Base-by-base conservation (phyloP, 1,284 basidiomycete genomes). In the Ceratobasidium sp. region DNA sequence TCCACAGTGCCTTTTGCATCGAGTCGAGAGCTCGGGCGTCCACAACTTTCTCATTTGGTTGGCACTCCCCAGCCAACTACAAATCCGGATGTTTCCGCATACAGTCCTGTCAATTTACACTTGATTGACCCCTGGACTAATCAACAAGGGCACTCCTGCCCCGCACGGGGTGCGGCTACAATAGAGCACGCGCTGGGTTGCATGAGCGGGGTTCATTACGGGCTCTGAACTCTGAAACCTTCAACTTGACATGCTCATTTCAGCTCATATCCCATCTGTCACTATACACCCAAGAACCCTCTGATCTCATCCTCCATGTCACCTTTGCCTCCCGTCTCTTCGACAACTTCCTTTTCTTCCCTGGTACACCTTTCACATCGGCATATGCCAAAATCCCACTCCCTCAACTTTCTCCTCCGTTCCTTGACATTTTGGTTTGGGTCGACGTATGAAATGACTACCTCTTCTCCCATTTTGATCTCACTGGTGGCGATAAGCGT, bases 331-430 rank as follows among this genome's bases (percentile, higher is more conserved):
- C 79, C 57, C 65, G n/a, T 52, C 57, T 39, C 62, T 8, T 26
- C 46, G 8, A 6, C 36, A 36, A 67, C 41, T 55, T 32, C 52
- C 71, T 84, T 77, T 71, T 80, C 82, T 78, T 84, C 84, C 65
- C 77, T 79, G n/a, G 85, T 76, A 79, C 93, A 94, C 28, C 88
- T 83, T 73, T 82, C 80, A 78, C 93, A 94, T 32, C 76, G 77
- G 78, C 93, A 95, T 50, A 80, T 76, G 0, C 90, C 92, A 79
- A 91, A 92, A 48, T 86, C 93, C 94, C 88, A 92, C 67, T 87
- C 89, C 73, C 87, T 81, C 48, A 96, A 80, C 74, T 86, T 84
- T 55, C 83, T 79, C 61, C 88, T 83, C 23, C 94, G 85, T 71
- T 83, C 83, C 10, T 81, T 81, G 32, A 91, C 83, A 2, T 84